Conservation (phyloP, 2,329 filamentous ascomycete genomes). For the Pestalotiopsis sp. region DNA sequence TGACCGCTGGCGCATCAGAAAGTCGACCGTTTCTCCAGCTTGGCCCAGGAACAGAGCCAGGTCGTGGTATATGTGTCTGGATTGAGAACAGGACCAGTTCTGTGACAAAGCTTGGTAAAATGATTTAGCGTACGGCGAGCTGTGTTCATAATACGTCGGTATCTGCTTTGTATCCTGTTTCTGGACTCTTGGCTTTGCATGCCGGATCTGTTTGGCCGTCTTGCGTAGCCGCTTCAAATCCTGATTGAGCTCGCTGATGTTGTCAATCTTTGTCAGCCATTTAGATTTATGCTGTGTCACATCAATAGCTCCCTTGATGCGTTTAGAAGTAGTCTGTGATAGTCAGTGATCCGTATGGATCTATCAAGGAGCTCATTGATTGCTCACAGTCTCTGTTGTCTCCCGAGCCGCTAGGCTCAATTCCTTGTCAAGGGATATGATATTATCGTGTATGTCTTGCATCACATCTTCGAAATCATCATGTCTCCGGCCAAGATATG, state of each 20-base stretch:
- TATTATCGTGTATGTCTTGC: conserved; percentile 13
- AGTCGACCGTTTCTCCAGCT: neutral
- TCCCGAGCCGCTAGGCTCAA: neutral
- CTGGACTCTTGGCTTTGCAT: neutral
- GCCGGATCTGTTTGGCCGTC: neutral
- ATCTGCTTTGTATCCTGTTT: neutral
- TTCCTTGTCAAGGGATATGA: neutral
- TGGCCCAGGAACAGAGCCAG: neutral
- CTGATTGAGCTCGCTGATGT: neutral
- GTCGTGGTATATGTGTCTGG: neutral
- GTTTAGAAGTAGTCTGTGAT: neutral
- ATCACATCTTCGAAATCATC: conserved; percentile 14
- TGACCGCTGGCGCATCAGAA: neutral
- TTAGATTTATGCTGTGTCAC: neutral
- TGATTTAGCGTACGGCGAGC: neutral
- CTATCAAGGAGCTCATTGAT: neutral
- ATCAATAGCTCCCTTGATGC: neutral
- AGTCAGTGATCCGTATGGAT: neutral
- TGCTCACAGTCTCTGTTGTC: neutral
- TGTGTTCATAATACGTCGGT: neutral
- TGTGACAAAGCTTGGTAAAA: neutral
- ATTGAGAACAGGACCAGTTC: neutral
- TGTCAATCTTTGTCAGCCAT: neutral
- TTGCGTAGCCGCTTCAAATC: neutral
- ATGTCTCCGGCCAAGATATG: conserved; percentile 17